A percentile compares a stretch with the other conserved stretches of the same genome.
Conservation (phyloP, 495 filamentous ascomycete genomes). For the Hyaloscypha bicolor region DNA sequence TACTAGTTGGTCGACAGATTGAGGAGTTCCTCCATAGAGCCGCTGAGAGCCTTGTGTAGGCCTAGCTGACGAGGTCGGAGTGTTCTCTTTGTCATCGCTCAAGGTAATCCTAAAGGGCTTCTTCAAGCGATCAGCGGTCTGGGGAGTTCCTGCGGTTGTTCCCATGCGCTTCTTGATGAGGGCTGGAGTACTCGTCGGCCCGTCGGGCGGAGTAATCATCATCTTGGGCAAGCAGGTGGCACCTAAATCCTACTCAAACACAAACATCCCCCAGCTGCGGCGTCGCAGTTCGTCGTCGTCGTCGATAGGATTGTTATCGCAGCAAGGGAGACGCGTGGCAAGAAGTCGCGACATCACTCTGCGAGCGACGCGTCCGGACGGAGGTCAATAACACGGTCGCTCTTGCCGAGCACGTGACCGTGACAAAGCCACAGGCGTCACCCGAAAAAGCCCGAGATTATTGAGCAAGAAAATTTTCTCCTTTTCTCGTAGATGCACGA, state of each 20-base stretch:
- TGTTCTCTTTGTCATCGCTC: constrained; percentile 35
- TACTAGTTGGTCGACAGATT: constrained; percentile 67
- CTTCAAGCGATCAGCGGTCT: constrained; percentile 66
- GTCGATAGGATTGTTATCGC: background rate
- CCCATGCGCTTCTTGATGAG: constrained; percentile 25
- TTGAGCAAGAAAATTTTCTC: background rate
- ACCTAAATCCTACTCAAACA: background rate
- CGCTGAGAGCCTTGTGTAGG: constrained; percentile 18
- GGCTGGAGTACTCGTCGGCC: constrained; percentile 21
- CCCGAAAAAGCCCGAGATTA: background rate
- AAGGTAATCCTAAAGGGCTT: constrained; percentile 69
- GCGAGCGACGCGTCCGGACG: background rate
- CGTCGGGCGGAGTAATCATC: constrained; percentile 32
- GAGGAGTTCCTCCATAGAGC: constrained; percentile 38
- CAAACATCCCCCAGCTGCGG: background rate
- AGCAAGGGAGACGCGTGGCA: background rate
- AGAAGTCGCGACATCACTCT: background rate
- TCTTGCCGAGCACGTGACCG: background rate
- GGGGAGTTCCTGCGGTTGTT: constrained; percentile 37
- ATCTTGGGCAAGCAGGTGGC: constrained; percentile 6
- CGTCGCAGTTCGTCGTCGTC: background rate
- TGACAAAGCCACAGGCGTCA: background rate
- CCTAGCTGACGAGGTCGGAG: constrained; percentile 8
- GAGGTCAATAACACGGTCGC: background rate
- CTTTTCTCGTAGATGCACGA: background rate